Evolutionary conservation across 2,329 filamentous ascomycete genomes (phyloP).

Genomic region (Cordyceps cateniannulata): DNA sequence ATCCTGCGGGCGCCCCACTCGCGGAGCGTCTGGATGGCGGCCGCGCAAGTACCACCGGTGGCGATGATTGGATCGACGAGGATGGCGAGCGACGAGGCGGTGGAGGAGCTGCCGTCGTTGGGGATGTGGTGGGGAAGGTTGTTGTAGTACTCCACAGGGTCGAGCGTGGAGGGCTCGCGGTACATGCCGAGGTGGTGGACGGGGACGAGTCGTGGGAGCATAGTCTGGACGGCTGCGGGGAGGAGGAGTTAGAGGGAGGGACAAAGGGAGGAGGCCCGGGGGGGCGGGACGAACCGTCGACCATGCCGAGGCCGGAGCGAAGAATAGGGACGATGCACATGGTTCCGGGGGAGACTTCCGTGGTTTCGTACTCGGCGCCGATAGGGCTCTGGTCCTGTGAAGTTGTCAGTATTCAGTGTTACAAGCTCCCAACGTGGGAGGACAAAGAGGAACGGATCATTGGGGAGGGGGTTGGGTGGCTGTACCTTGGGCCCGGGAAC

Average conservation of each 20-base stretch:
- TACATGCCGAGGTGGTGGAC: conserved; percentile 94
- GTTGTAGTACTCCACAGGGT: conserved; percentile 96
- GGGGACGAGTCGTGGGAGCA: conserved; percentile 74
- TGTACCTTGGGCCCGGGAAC: conserved; percentile 58
- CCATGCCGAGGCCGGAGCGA: conserved; percentile 86
- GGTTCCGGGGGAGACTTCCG: conserved; percentile 54
- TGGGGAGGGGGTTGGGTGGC: not conserved
- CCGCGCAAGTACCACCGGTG: conserved; percentile 82
- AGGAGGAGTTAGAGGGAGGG: not conserved
- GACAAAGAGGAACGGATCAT: not conserved
- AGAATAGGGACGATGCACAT: conserved; percentile 87
- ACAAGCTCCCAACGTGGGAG: not conserved
- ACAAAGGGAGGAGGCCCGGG: not conserved
- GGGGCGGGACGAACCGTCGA: conserved; percentile 54
- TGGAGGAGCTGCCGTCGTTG: conserved; percentile 32
- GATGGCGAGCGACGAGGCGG: conserved; percentile 59
- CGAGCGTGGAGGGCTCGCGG: conserved; percentile 78
- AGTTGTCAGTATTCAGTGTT: not conserved
- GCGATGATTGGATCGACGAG: conserved; percentile 90
- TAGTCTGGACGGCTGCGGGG: conserved; percentile 61
- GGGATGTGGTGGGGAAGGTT: conserved; percentile 73
- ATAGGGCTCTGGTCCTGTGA: conserved; percentile 69
- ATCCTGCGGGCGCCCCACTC: conserved; percentile 90
- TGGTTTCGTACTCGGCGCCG: conserved; percentile 66
- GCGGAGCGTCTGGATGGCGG: conserved; percentile 79